These are phyloP conservation scores for Trametes gibbosa DNA, from an alignment of 768 basidiomycete species.

Conservation along the genomic window DNA sequence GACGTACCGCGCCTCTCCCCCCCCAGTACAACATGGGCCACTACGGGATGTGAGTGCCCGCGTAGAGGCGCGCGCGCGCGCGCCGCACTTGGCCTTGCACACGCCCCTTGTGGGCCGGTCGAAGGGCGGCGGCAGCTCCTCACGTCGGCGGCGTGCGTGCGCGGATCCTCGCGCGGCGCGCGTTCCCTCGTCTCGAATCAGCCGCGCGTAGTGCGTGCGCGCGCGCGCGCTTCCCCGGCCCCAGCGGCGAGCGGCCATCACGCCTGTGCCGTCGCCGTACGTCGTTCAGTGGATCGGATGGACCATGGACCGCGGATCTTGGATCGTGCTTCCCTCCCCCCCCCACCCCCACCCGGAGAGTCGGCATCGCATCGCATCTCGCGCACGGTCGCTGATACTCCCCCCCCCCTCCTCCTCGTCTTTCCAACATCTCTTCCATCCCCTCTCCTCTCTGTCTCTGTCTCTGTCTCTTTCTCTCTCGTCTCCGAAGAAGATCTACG, in stretches of 20 bases:
- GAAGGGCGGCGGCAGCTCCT: not conserved
- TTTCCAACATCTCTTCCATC: not conserved
- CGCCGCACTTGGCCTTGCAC: not conserved
- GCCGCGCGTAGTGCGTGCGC: not conserved
- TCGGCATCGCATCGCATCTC: not conserved
- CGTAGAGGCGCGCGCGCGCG: too few relatives aligned
- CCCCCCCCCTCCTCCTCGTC: too few relatives aligned
- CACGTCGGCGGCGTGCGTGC: too few relatives aligned
- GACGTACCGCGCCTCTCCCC: too few relatives aligned
- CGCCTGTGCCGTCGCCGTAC: too few relatives aligned
- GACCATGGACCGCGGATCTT: constrained; percentile 4
- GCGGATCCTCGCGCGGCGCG: constrained; percentile 6
- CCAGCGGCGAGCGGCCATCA: not conserved
- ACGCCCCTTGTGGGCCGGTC: not conserved
- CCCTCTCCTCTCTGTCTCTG: not conserved
- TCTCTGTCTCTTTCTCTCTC: not conserved
- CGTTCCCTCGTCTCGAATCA: constrained; percentile 1
- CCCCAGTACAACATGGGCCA: constrained; percentile 2
- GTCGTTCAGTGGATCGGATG: too few relatives aligned
- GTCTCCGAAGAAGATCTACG: not conserved
- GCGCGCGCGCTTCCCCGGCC: not conserved
- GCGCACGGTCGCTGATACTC: too few relatives aligned
- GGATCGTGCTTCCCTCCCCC: not conserved
- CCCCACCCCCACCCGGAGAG: not conserved
- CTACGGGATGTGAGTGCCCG: constrained; percentile 1